Evolutionary conservation across 1,139 yeast genomes (phyloP).

Genomic region (Geotrichum bryndzae): DNA sequence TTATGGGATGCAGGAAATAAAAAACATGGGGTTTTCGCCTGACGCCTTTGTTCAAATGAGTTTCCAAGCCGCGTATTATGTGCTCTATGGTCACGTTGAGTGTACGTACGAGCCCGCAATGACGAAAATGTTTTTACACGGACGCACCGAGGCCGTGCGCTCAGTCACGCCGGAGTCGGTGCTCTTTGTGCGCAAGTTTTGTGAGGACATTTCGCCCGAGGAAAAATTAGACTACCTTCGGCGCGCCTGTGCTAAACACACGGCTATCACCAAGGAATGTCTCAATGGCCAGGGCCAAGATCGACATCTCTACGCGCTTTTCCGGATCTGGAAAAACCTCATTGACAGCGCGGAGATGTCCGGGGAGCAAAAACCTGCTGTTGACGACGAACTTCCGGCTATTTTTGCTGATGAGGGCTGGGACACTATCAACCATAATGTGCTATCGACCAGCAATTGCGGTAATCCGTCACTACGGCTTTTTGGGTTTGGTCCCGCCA

Average conservation of each 20-base stretch:
- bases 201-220: conserved; percentile 58
- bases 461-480: conserved; percentile 84
- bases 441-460: conserved; percentile 60
- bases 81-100: conserved; percentile 85
- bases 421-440: conserved; percentile 59
- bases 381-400: conserved; percentile 41
- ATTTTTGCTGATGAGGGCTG: conserved; percentile 77
- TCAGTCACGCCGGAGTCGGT: conserved; percentile 77
- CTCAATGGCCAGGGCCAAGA: conserved; percentile 81
- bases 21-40: conserved; percentile 81
- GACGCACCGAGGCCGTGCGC: conserved; percentile 87
- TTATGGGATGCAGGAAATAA: conserved; percentile 73
- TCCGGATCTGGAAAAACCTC: conserved; percentile 80
- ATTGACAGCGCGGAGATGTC: conserved; percentile 40
- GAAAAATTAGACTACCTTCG: conserved; percentile 58
- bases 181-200: conserved; percentile 75
- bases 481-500: conserved; percentile 90
- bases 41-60: conserved; percentile 95
- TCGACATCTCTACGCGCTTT: conserved; percentile 79
- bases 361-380: conserved; percentile 23
- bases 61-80: conserved; percentile 87
- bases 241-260: conserved; percentile 66
- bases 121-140: conserved; percentile 83
- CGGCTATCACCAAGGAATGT: conserved; percentile 60
- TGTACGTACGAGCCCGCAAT: conserved; percentile 94